Base-by-base conservation (phyloP, 1,284 basidiomycete genomes). In the Fistulinella cinereoalba region DNA sequence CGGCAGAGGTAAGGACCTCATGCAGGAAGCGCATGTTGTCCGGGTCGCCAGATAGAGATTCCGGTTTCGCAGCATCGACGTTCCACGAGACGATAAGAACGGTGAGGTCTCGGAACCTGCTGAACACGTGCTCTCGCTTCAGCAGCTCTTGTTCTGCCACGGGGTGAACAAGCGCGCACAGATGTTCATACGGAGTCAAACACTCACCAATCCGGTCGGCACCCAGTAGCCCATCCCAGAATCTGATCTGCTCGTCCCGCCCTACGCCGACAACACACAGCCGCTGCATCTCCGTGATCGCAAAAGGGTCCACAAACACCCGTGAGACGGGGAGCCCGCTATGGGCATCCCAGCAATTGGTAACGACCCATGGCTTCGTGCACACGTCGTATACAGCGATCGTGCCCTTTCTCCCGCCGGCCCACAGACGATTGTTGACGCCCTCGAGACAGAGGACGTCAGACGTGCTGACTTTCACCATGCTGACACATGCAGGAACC, bases 61-160 rank as follows among this genome's bases (percentile, higher is more conserved):
- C 82, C 0, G 95, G 95, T 53, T 85, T 84, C 3, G 86, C 83
- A 1, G 93, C 88, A 64, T 96, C 95, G 43, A 93, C 82, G 65
- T 99, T 99, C 92, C 92, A 99, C 0, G 93, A 88, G 33, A 93
- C 80, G 28, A 93, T 76, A n/a, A 98, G 81, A 0, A 89, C 73
- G 10, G 80, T 87, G 51, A 97, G 69, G 18, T 85, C 72, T 25
- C 92, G 77, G 73, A 88, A 94, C 6, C 77, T 78, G 65, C 88
- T 92, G 69, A 87, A 98, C 21, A 84, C 74, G 0, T 71, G 67
- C 65, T 96, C 91, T 18, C 83, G 79, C 60, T 85, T 85, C 52
- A 80, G 65, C 16, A 97, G 71, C 55, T 90, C 86, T 37, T 78
- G 73, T 45, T 92, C 92, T 92, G 54, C 19, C 4, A 27, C 34